A percentile compares a stretch with the other conserved stretches of the same genome.
Evolutionary conservation across 257 asterid species (phyloP).

Genomic region (Nicotiana knightiana): DNA sequence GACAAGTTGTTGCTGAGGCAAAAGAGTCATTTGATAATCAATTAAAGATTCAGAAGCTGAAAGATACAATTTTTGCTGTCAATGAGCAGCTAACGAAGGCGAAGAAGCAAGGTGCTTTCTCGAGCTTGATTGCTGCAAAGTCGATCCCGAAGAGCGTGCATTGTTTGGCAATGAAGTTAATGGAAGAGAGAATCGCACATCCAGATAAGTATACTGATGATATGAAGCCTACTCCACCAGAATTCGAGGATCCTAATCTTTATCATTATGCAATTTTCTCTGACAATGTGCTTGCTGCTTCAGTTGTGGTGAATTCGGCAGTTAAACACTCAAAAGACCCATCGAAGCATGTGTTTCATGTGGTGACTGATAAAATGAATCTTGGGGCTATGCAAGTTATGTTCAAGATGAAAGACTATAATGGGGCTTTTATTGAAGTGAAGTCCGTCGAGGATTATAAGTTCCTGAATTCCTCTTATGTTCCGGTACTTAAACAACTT

Average conservation of each 20-base stretch:
- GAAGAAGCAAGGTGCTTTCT: conserved; percentile 74
- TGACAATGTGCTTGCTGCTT: conserved; percentile 72
- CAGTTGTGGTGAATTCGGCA: conserved; percentile 77
- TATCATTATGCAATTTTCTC: conserved; percentile 78
- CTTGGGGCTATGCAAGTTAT: conserved; percentile 77
- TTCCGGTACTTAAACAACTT: conserved; percentile 67
- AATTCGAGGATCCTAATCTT: conserved; percentile 64
- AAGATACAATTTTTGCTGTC: conserved; percentile 61
- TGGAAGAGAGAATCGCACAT: conserved; percentile 79
- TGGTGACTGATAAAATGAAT: conserved; percentile 77
- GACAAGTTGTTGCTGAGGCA: conserved; percentile 63
- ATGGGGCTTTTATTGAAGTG: conserved; percentile 71
- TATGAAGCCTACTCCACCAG: conserved; percentile 54
- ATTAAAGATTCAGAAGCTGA: conserved; percentile 66
- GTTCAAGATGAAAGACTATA: conserved; percentile 63
- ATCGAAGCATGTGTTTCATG: conserved; percentile 70
- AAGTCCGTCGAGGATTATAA: conserved; percentile 75
- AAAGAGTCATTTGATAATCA: conserved; percentile 71
- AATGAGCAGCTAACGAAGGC: conserved; percentile 65
- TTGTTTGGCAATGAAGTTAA: conserved; percentile 64
- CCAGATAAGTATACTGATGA: conserved; percentile 63
- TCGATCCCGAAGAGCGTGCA: conserved; percentile 81
- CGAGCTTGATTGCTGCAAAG: conserved; percentile 82
- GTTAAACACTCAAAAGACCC: conserved; percentile 70
- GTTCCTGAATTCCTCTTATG: conserved; percentile 67